Percentiles rank a stretch among this genome's conserved stretches.
Conservation (phyloP, 2,329 filamentous ascomycete species). For the Colletotrichum lindemuthianum region DNA sequence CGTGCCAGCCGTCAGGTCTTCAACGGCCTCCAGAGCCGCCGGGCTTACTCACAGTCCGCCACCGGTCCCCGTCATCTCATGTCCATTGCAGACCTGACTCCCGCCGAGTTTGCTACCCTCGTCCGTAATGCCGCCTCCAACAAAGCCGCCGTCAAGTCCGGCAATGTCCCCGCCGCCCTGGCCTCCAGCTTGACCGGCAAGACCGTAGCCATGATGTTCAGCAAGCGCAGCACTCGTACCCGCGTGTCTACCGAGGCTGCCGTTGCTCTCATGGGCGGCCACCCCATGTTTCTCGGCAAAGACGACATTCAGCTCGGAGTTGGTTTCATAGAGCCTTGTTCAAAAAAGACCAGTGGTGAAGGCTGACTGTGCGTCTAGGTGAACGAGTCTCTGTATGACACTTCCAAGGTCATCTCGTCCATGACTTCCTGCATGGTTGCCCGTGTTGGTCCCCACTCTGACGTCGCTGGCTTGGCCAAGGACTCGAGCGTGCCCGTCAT, state of each 20-base stretch:
- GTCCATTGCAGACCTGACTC: slow-evolving; percentile 86
- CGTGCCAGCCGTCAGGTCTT: slow-evolving; percentile 47
- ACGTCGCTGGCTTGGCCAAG: slow-evolving; percentile 76
- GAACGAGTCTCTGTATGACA: slow-evolving; percentile 96
- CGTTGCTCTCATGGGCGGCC: slow-evolving; percentile 86
- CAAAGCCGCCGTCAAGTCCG: slow-evolving; percentile 81
- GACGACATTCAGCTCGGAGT: slow-evolving; percentile 96
- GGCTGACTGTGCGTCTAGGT: slow-evolving; percentile 58
- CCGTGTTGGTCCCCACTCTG: slow-evolving; percentile 80
- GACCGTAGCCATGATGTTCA: slow-evolving; percentile 96
- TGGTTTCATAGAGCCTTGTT: slow-evolving; percentile 43
- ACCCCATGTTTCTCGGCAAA: slow-evolving; percentile 96
- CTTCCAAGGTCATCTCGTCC: slow-evolving; percentile 90
- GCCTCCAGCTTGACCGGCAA: slow-evolving; percentile 74
- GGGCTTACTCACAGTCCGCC: slow-evolving; percentile 53
- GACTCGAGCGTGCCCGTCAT: slow-evolving; percentile 83
- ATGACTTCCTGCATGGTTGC: slow-evolving; percentile 89
- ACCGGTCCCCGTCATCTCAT: slow-evolving; percentile 81
- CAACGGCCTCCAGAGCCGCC: slow-evolving; percentile 49
- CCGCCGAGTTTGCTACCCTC: slow-evolving; percentile 81
- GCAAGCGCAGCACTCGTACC: slow-evolving; percentile 92
- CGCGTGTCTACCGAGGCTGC: slow-evolving; percentile 94
- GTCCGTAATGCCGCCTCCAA: slow-evolving; percentile 83
- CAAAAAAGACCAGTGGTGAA: neutral
- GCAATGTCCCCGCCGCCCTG: slow-evolving; percentile 67